These are phyloP conservation scores for Trichoderma afroharzianum DNA, from an alignment of 2,329 filamentous ascomycete species.

Conservation along the genomic window DNA sequence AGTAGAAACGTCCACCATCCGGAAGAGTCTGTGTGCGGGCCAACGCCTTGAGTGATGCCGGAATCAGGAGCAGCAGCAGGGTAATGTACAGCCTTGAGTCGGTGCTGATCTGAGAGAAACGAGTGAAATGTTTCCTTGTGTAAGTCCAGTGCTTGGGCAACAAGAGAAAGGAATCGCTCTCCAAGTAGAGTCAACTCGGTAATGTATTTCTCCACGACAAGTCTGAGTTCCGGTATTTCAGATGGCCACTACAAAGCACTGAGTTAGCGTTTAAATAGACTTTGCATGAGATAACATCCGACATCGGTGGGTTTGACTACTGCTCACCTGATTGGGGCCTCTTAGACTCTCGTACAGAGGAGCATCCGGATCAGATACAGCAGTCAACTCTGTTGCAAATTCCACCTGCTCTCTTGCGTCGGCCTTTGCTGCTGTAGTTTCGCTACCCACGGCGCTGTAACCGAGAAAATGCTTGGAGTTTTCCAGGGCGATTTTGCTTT, in stretches of 20 bases:
- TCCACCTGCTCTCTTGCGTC: slow-evolving; percentile 59
- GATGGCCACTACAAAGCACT: slow-evolving; percentile 40
- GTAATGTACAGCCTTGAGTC: slow-evolving; percentile 57
- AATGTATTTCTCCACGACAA: slow-evolving; percentile 47
- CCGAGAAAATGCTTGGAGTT: slow-evolving; percentile 60
- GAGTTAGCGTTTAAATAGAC: background rate
- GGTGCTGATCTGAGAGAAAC: slow-evolving; percentile 55
- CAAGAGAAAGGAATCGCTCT: slow-evolving; percentile 52
- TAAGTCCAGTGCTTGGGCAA: slow-evolving; percentile 52
- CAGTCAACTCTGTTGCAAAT: slow-evolving; percentile 52
- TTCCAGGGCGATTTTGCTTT: slow-evolving; percentile 40
- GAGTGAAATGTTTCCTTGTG: slow-evolving; percentile 46
- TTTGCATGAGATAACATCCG: background rate
- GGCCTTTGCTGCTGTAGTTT: slow-evolving; percentile 50
- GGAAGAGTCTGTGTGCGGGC: slow-evolving; percentile 60
- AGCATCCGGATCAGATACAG: slow-evolving; percentile 29
- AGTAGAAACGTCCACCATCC: slow-evolving; percentile 64
- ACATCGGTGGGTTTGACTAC: background rate
- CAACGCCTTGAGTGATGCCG: slow-evolving; percentile 47
- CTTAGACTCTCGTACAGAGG: slow-evolving; percentile 42
- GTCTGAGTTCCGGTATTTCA: slow-evolving; percentile 32
- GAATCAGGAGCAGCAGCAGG: slow-evolving; percentile 29
- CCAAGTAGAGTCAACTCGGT: slow-evolving; percentile 47
- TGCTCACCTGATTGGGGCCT: slow-evolving; percentile 47
- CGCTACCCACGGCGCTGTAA: slow-evolving; percentile 52